Percentiles rank a stretch among this genome's conserved stretches.
These are phyloP conservation scores for Beauveria varroae DNA, from an alignment of 2,329 filamentous ascomycete species.

Conservation along the genomic window DNA sequence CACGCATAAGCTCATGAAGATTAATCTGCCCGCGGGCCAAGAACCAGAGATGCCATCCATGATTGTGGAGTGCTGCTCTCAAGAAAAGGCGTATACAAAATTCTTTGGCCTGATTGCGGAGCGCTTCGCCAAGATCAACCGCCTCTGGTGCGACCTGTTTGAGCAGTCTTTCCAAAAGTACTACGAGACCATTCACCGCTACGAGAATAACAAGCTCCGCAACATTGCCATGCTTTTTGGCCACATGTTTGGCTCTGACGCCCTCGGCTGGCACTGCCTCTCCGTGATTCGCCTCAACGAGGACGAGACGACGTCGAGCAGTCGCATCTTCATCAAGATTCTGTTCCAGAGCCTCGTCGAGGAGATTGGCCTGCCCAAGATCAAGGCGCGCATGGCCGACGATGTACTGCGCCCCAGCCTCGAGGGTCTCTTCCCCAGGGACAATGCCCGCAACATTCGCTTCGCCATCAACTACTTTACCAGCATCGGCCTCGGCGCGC, in stretches of 20 bases:
- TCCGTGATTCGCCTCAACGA: slow-evolving; percentile 84
- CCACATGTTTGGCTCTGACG: slow-evolving; percentile 79
- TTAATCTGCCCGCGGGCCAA: slow-evolving; percentile 77
- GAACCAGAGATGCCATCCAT: slow-evolving; percentile 91
- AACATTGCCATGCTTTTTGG: slow-evolving; percentile 96
- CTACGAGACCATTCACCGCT: slow-evolving; percentile 95
- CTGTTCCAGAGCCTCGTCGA: slow-evolving; percentile 88
- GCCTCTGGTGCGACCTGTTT: slow-evolving; percentile 89
- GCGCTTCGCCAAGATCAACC: slow-evolving; percentile 90
- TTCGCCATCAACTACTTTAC: slow-evolving; percentile 99
- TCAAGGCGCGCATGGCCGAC: slow-evolving; percentile 70
- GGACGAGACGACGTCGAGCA: slow-evolving; percentile 92
- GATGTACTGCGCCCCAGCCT: slow-evolving; percentile 71
- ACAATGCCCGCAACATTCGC: slow-evolving; percentile 81
- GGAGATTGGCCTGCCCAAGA: slow-evolving; percentile 72
- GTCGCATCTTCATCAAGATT: slow-evolving; percentile 97
- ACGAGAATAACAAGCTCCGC: slow-evolving; percentile 88
- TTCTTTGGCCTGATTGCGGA: slow-evolving; percentile 95
- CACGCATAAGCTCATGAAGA: slow-evolving; percentile 93
- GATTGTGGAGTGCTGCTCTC: slow-evolving; percentile 94
- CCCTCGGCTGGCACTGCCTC: slow-evolving; percentile 86
- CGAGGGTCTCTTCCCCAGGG: slow-evolving; percentile 80
- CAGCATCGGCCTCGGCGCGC: slow-evolving; percentile 87
- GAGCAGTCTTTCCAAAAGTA: slow-evolving; percentile 86
- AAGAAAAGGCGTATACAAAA: slow-evolving; percentile 95